phyloP scores from a whole-genome alignment of 2,329 filamentous ascomycete species.

The Ophiostoma quercus region DNA sequence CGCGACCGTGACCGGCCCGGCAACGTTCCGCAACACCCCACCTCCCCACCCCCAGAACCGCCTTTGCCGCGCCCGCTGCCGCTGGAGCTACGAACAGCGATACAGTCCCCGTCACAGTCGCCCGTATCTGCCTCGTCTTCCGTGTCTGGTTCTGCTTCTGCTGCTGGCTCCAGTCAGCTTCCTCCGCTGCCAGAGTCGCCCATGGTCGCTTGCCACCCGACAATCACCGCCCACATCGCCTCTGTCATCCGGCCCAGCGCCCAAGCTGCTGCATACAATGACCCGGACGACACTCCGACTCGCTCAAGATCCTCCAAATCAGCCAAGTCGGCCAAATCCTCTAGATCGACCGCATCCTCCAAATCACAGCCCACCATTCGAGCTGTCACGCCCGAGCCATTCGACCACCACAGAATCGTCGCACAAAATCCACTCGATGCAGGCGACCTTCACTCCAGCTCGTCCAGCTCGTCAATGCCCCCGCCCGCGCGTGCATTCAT shows the following conservation, averaged over 20 bases:
- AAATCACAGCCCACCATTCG: constrained; percentile 49
- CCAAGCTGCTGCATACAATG: background rate
- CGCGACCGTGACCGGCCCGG: constrained; percentile 24
- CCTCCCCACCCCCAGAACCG: constrained; percentile 16
- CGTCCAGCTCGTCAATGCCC: constrained; percentile 23
- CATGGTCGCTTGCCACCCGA: constrained; percentile 26
- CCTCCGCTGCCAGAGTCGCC: constrained; percentile 32
- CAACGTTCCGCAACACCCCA: constrained; percentile 10
- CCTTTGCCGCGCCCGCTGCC: constrained; percentile 23
- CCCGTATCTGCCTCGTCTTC: background rate
- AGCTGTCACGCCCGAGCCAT: constrained; percentile 60
- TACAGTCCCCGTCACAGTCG: background rate
- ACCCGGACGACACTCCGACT: background rate
- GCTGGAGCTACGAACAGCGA: constrained; percentile 24
- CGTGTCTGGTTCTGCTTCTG: background rate
- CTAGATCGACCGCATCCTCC: background rate
- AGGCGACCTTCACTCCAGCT: constrained; percentile 12
- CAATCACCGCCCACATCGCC: constrained; percentile 28
- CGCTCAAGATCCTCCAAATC: background rate
- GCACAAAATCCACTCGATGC: constrained; percentile 30
- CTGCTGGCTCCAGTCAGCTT: constrained; percentile 22
- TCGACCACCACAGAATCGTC: constrained; percentile 33
- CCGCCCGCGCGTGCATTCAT: constrained; percentile 34
- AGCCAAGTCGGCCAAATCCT: background rate
- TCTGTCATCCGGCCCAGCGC: constrained; percentile 29